Base-by-base conservation (phyloP, 2,329 filamentous ascomycete species). In the Sporothrix schenckii region DNA sequence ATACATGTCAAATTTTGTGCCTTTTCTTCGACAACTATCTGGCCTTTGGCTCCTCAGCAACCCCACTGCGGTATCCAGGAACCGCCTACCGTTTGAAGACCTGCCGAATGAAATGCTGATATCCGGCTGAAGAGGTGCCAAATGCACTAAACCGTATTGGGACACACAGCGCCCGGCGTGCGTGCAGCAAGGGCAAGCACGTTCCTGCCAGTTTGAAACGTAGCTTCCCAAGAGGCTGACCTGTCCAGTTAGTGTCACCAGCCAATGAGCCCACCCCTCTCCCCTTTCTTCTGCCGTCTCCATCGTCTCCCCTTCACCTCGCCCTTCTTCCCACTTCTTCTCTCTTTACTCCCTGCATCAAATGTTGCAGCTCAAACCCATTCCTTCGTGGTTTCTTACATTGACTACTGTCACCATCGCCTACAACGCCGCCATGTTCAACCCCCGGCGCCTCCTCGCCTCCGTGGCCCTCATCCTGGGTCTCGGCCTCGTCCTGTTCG, bases 391-490 rank as follows among this genome's bases (percentile, higher is more conserved):
- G 69, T 71, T 68, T 30, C 19, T 65, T 54, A n/a, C 54, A 7
- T 53, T 69, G 10, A 39, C 60, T 34, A 63, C 61, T 34, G 47
- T 69, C 52, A 34, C 30, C 34, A 19, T 66, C 53, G 30, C 58
- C 27, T 30, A 27, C 61, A n/a, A 52, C 67, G 47, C 67, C 50
- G 69, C 14, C 66, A 96, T 97, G 93, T 88, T 92, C 79, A 90
- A 87, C 78, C 78, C 94, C 71, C 88, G 91, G 81, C 86, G 90
- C 77, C 80, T 93, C 75, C 79, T 93, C 78, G 84, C 91, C 79
- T 89, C 91, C 77, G 84, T 90, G 77, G 85, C 93, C 79, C 86
- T 97, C 78, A 87, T 97, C 78, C 80, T 96, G 77, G 89, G 92
- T 77, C 84, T 94, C 76, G 86, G 87, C 75, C 85, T 94, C 79